Base-by-base conservation (phyloP, 1,284 basidiomycete species). In the Sporisorium graminicola region DNA sequence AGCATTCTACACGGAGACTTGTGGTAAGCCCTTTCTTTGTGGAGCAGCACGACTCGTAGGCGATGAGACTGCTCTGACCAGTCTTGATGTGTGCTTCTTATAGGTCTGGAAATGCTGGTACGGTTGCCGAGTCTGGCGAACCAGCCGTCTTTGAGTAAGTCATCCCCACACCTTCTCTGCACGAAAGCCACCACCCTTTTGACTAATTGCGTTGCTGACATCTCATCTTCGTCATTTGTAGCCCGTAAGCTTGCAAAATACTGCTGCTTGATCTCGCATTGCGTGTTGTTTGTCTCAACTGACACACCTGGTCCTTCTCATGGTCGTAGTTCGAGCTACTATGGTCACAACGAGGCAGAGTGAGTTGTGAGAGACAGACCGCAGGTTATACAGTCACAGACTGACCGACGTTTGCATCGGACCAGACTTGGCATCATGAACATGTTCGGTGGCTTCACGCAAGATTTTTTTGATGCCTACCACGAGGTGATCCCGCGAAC, bases 291-390 rank as follows among this genome's bases (percentile, higher is more conserved):
- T n/a, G 24, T n/a, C 31, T 13, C 5, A 46, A 18, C 52, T 50
- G 46, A 46, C 53, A 20, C 31, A 16, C 29, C 31, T 12, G 22
- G 22, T 6, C 5, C 42, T 5, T 31, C 37, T n/a, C 16, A 12
- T 26, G 69, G 62, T 14, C 12, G 7, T 31, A 74, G 65, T 10
- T 74, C 72, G 13, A 74, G 72, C 72, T 74, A 74, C 35, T 74
- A 74, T 20, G 72, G 72, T 14, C 72, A 74, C 52, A 74, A 74
- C 40, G 72, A 74, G 62, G 72, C 72, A 24, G 72, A 74, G 71
- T 74, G 24, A 63, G 63, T 62, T 6, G 1, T 50, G 27, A 9
- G 8, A 14, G 14, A 16, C 26, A 16, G 26, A 47, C 9, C 46
- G 46, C 24, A 22, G 5, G 2, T 2, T 31, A n/a, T 24, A 16